A percentile compares a stretch with the other conserved stretches of the same genome.
These are phyloP conservation scores for Strigomonas culicis DNA, from an alignment of 208 protist genomes.

Conservation along the genomic window DNA sequence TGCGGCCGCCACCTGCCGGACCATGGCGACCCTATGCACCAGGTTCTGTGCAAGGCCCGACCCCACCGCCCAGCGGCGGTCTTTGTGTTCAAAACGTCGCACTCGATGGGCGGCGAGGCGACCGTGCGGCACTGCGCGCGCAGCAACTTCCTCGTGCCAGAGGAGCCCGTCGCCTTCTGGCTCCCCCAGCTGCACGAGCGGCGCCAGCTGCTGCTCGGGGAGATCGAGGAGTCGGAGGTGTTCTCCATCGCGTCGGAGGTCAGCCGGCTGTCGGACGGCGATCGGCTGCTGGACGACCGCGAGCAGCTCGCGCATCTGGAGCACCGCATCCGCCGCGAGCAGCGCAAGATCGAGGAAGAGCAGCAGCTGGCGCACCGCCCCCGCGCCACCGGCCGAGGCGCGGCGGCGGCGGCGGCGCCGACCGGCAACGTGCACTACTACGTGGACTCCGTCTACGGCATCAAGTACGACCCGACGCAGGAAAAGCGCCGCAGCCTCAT, in stretches of 20 bases:
- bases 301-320: background rate
- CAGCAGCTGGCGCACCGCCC: background rate
- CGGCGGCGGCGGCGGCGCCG: background rate
- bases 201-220: constrained; percentile 26
- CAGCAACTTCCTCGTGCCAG: constrained; percentile 10
- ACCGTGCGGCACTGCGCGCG: constrained; percentile 3
- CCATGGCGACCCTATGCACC: background rate
- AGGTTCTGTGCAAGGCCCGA: constrained; percentile 4
- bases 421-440: too few species aligned
- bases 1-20: background rate
- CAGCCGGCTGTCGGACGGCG: constrained; percentile 5
- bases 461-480: too few species aligned
- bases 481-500: too few species aligned
- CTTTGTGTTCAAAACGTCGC: background rate
- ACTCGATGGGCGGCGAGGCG: background rate
- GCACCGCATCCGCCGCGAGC: background rate
- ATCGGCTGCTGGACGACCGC: constrained; percentile 1
- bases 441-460: too few species aligned
- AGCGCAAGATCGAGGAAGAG: background rate
- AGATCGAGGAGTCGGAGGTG: constrained; percentile 21
- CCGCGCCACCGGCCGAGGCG: background rate
- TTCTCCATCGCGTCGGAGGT: constrained; percentile 8
- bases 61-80: background rate
- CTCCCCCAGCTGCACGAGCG: constrained; percentile 24
- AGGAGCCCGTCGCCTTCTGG: constrained; percentile 35